Evolutionary conservation across 1,284 basidiomycete genomes (phyloP), one percentile per base, ranked within the genome.

Genomic region (Cryptococcus sp.): DNA sequence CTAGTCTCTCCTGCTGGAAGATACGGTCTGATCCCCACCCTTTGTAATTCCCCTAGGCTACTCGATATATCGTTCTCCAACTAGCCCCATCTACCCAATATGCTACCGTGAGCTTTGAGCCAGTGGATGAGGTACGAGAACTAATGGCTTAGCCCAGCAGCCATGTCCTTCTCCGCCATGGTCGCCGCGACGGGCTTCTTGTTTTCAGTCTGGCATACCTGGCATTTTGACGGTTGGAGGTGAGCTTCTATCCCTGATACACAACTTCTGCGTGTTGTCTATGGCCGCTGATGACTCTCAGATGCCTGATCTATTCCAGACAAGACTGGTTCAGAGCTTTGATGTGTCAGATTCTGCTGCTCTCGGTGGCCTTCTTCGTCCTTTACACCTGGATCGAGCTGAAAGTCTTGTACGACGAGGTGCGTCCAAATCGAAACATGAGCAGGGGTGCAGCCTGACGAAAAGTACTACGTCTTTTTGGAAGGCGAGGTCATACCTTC

Each of bases 161-260:
- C 48, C 16, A 53, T 57, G 51, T 25, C 47, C n/a, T 57, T 58
- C 43, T 54, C 54, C 22, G 50, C 49, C 42, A 43, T 60, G 4
- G 47, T 51, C n/a, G 45, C 57, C 14, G 25, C 44, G 16, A 52
- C 53, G 3, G 59, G 57, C 16, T 26, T 58, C 5, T 10, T 63
- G 9, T 66, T 66, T 43, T 41, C 59, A 37, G 14, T 63, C 21
- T 66, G 63, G 63, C 63, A 66, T 48, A 60, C 57, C 22, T 66
- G 60, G 58, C 61, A 63, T 34, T 66, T 59, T 28, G 63, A 66
- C 47, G 43, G 50, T 22, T 63, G 57, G 52, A 44, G 54, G 60
- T 59, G 48, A 48, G 58, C n/a, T n/a, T n/a, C n/a, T n/a, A n/a
- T n/a, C n/a, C n/a, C n/a, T n/a, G n/a, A n/a, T n/a, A n/a, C n/a